Base-by-base conservation (phyloP, 192 early-diverging fungal genomes). In the Coemansia sp. region DNA sequence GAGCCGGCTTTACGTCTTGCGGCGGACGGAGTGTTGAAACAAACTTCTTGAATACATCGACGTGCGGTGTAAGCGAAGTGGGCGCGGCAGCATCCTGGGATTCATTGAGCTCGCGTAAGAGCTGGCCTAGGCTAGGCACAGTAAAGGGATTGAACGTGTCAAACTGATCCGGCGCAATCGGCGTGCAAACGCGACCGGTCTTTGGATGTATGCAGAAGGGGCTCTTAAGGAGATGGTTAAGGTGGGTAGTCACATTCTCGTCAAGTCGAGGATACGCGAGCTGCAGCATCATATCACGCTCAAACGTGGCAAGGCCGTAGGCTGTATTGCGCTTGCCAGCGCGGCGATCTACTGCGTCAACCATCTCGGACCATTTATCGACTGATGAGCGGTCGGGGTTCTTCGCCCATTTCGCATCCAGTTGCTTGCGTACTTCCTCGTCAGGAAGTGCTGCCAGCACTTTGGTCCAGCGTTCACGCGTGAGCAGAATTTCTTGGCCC, bases 121-220 rank as follows among this genome's bases (percentile, higher is more conserved):
- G 73, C 44, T 81, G 73, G 12, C 76, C 55, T 28, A 98, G 60
- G 1, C 87, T 94, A 0, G 96, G 96, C 7, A 88, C 90, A 2
- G 62, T 64, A 14, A 87, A 73, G 24, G 97, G 97, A 62, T 97
- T 85, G 71, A 97, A 98, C 1, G 82, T 62, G 52, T 93, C 90
- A 60, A 92, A 94, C 16, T 71, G 72, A 50, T 86, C 83, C 3
- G 86, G 83, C 27, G 82, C 76, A 60, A 98, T 97, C 2, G 96
- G 96, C n/a, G 96, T 91, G 81, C 95, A 97, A 12, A 98, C 93
- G 25, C 89, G 82, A 87, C 95, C 91, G 9, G 95, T 96, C 71
- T 91, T 93, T 21, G 96, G 96, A 65, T 98, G 96, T 22, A 96
- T 89, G 78, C 94, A 98, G 73, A 98, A 97, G 7, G 96, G 96